Base-by-base conservation (phyloP, 805 yeast genomes). In the Candida krabiensis region DNA sequence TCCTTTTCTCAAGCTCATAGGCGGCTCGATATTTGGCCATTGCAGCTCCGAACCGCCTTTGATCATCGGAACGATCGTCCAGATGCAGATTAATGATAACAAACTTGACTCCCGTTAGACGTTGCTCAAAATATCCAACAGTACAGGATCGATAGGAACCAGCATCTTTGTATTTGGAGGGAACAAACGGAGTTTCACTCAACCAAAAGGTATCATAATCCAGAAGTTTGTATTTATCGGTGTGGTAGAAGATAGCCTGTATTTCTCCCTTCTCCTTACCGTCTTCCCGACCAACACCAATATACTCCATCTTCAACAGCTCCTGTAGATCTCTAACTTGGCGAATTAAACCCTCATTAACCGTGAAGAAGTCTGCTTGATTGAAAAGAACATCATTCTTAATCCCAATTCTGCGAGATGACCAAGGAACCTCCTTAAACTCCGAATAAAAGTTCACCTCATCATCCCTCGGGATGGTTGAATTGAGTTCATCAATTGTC, bases 251-350 rank as follows among this genome's bases (percentile, higher is more conserved):
- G 9, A 78, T 60, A 1, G 82, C 79, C 4, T 75, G 60, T 41
- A 61, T 75, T 47, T 78, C 84, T 11, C 83, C 81, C 4, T 51
- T 55, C 13, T 55, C 54, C 9, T 51, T 51, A 8, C 83, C 83
- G 50, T 77, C 81, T 35, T 68, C 74, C 49, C 83, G 61, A 1
- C 81, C 81, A 27, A 68, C 67, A 33, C 77, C 79, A 2, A 60
- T 50, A 73, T 77, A 78, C 4, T 58, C 59, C 43, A 53, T 52
- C 1, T 35, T 40, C 12, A 52, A 42, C 14, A 71, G 50, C 21
- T 48, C 49, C 38, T 65, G 48, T 5, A 78, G 49, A 37, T 76
- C 80, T 13, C 53, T 50, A 14, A 78, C 60, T 50, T 75, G 82
- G 35, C 69, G 59, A 31, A 65, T 54, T 26, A 71, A 47, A 9